Evolutionary conservation across 345 rosid genomes (phyloP).

Genomic region (Nasturtium officinale): DNA sequence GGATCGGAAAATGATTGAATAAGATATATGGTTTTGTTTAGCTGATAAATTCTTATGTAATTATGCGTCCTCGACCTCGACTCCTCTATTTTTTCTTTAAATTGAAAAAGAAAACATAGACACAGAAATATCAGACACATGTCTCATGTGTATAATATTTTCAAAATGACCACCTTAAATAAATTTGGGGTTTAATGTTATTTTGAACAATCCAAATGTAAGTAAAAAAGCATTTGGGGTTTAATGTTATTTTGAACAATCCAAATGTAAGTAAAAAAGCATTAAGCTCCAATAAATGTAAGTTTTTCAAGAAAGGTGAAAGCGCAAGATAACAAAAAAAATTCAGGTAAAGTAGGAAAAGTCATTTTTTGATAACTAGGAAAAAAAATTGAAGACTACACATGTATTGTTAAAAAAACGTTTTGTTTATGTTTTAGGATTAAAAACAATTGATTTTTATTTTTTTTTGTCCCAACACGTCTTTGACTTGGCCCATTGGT

Average conservation of each 20-base stretch:
- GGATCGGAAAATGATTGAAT: slow-evolving; percentile 24
- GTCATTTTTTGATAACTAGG: neutral
- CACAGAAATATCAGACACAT: slow-evolving; percentile 1
- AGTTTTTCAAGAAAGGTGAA: neutral
- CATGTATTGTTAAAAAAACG: neutral
- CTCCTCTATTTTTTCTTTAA: neutral
- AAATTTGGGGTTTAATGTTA: neutral
- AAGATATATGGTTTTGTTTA: slow-evolving; percentile 13
- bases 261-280: neutral
- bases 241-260: neutral
- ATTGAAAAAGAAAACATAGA: neutral
- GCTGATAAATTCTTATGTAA: slow-evolving; percentile 19
- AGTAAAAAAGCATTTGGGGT: neutral
- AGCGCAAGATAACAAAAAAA: neutral
- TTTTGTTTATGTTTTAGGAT: neutral
- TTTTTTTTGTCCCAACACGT: neutral
- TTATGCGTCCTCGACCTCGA: slow-evolving; percentile 15
- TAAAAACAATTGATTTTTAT: too few species aligned
- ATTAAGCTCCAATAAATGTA: neutral
- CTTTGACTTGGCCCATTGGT: neutral
- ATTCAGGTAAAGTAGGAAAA: neutral
- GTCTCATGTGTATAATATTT: slow-evolving; percentile 4
- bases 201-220: neutral
- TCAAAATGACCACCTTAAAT: slow-evolving; percentile 30
- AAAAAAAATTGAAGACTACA: neutral